Conservation (phyloP, 257 asterid species). For the Solanum medicagineum region DNA sequence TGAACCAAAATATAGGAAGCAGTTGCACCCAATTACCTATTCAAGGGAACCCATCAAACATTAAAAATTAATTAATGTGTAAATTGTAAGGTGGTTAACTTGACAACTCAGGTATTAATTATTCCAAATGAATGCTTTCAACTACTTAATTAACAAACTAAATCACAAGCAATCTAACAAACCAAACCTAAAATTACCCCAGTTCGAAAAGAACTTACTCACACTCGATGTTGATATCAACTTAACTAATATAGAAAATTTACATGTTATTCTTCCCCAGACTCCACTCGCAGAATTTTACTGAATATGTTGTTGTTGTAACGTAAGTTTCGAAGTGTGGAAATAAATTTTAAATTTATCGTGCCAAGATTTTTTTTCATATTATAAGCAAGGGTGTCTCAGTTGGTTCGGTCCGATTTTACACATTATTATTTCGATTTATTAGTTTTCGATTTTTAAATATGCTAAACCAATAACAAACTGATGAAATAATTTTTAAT, state of each 20-base stretch:
- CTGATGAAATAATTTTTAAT: too few species aligned
- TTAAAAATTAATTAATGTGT: not conserved
- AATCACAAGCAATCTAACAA: not conserved
- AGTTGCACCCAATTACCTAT: not conserved
- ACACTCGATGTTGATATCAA: not conserved
- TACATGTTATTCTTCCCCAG: not conserved
- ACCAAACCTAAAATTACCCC: too few species aligned
- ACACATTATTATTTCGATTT: too few species aligned
- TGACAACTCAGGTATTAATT: not conserved
- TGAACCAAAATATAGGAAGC: not conserved
- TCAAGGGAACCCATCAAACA: not conserved
- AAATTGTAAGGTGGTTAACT: constrained; percentile 11
- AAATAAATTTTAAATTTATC: not conserved
- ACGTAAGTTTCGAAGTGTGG: too few species aligned
- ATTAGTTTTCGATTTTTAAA: too few species aligned
- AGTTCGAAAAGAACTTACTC: not conserved
- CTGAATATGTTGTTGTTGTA: too few species aligned
- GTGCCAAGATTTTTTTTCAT: not conserved
- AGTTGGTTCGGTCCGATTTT: too few species aligned
- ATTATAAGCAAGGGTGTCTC: not conserved
- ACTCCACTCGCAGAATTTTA: too few species aligned
- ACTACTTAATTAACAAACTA: not conserved
- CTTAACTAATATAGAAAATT: not conserved
- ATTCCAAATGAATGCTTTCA: not conserved
- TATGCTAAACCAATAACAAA: too few species aligned